Conservation (phyloP, 2,329 filamentous ascomycete genomes). For the Monilinia polystroma region DNA sequence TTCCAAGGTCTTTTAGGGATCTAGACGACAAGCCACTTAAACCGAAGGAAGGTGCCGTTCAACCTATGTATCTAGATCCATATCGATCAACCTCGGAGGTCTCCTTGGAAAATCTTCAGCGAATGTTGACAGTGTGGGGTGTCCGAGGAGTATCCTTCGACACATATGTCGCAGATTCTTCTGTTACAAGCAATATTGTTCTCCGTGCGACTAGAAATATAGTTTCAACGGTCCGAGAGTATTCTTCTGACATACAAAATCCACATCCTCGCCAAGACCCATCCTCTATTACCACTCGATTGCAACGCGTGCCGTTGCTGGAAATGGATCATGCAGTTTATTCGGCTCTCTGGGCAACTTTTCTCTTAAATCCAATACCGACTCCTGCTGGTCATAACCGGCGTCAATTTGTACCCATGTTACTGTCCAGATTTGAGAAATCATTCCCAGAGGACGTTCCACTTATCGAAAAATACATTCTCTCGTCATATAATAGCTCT, state of each 20-base stretch:
- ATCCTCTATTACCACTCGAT: slow-evolving; percentile 31
- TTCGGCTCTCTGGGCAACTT: slow-evolving; percentile 43
- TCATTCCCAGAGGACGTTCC: slow-evolving; percentile 43
- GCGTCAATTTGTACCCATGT: slow-evolving; percentile 40
- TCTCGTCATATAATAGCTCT: slow-evolving; percentile 37
- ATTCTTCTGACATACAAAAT: slow-evolving; percentile 26
- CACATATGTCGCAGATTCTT: slow-evolving; percentile 63
- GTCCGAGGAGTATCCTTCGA: slow-evolving; percentile 46
- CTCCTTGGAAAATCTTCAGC: slow-evolving; percentile 55
- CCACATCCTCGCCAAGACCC: slow-evolving; percentile 33
- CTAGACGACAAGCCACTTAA: slow-evolving; percentile 52
- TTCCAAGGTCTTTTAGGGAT: slow-evolving; percentile 57
- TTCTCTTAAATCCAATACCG: slow-evolving; percentile 37
- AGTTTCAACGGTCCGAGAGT: slow-evolving; percentile 64
- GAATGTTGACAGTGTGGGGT: slow-evolving; percentile 52
- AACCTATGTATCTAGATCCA: slow-evolving; percentile 80
- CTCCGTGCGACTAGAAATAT: slow-evolving; percentile 80
- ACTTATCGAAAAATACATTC: slow-evolving; percentile 42
- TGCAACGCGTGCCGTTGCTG: slow-evolving; percentile 38
- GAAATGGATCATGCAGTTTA: slow-evolving; percentile 44
- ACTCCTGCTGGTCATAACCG: slow-evolving; percentile 32
- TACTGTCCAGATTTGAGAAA: slow-evolving; percentile 42
- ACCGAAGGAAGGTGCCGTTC: slow-evolving; percentile 44
- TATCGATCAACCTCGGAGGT: slow-evolving; percentile 71
- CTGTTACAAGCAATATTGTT: slow-evolving; percentile 61